Evolutionary conservation across 2,329 filamentous ascomycete genomes (phyloP), one percentile per base, ranked within the genome.

Genomic region (Penicillium paneum): DNA sequence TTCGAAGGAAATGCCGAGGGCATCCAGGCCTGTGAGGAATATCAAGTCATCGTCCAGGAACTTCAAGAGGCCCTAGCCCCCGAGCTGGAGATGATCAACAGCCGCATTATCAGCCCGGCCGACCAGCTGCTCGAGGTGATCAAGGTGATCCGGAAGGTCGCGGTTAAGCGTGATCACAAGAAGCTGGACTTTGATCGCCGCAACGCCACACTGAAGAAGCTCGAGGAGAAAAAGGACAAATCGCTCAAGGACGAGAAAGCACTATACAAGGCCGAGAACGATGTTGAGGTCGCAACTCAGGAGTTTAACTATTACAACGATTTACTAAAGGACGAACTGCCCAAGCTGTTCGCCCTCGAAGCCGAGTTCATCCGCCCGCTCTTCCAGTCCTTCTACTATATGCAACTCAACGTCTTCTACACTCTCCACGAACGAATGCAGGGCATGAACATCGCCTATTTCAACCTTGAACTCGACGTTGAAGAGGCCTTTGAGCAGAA

Each of bases 351-450:
- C 74, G 74, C 79, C 8, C 84, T 99, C 17, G 94, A 99, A 74
- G 84, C 87, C 60, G 89, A 97, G 73, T 97, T 99, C 73, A 99
- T 99, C 73, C 87, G 90, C 64, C 94, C 94, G 3, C 84, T 99
- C 8, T 99, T 99, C 81, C 94, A 97, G 73, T 96, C 90, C 10
- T 99, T 99, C 78, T 99, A 99, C 78, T 99, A 97, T 80, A 99
- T 99, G 94, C 94, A 99, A 75, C 84, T 99, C 62, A 99, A 99
- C 74, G 90, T 99, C 62, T 99, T 97, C 74, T 99, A 99, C 76
- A 99, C 94, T 1, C 81, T 99, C 50, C 94, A 99, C 73, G 93
- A 97, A 76, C 91, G 88, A 76, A 99, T 99, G 94, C 94, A 99
- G 77, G 86, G 83, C 63, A 91, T 95, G 72, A 92, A 97, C 69